These are phyloP conservation scores for Ustilago loliicola DNA, from an alignment of 1,284 basidiomycete species.

Conservation along the genomic window DNA sequence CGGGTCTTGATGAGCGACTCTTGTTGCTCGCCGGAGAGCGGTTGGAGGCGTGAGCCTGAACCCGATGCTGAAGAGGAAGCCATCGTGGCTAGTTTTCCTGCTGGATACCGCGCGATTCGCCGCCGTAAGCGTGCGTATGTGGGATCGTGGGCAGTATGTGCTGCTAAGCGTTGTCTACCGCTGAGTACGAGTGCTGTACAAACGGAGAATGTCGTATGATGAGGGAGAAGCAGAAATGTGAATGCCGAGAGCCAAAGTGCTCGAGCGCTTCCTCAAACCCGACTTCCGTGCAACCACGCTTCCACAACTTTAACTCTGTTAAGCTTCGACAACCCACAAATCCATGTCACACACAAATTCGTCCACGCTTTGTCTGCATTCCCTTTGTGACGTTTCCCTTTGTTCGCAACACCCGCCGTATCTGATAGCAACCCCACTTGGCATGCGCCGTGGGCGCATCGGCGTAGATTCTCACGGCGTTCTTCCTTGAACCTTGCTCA, in stretches of 20 bases:
- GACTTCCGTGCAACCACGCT: not conserved
- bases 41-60: conserved; percentile 15
- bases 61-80: conserved; percentile 27
- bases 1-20: conserved; percentile 44
- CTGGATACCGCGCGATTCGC: too few relatives aligned
- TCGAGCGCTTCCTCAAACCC: not conserved
- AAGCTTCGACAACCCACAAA: not conserved
- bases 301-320: not conserved
- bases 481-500: not conserved
- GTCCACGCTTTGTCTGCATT: not conserved
- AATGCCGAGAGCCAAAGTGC: not conserved
- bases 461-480: not conserved
- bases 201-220: not conserved
- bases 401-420: conserved; percentile 1
- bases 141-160: not conserved
- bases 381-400: conserved; percentile 8
- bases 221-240: not conserved
- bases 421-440: conserved; percentile 8
- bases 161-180: not conserved
- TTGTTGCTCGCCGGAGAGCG: conserved; percentile 44
- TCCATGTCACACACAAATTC: not conserved
- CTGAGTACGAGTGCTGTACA: not conserved
- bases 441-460: not conserved
- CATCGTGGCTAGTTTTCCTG: conserved; percentile 5
- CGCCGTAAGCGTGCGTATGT: too few relatives aligned